These are phyloP conservation scores for Moesziomyces sp. DNA, from an alignment of 1,284 basidiomycete genomes.

Conservation along the genomic window DNA sequence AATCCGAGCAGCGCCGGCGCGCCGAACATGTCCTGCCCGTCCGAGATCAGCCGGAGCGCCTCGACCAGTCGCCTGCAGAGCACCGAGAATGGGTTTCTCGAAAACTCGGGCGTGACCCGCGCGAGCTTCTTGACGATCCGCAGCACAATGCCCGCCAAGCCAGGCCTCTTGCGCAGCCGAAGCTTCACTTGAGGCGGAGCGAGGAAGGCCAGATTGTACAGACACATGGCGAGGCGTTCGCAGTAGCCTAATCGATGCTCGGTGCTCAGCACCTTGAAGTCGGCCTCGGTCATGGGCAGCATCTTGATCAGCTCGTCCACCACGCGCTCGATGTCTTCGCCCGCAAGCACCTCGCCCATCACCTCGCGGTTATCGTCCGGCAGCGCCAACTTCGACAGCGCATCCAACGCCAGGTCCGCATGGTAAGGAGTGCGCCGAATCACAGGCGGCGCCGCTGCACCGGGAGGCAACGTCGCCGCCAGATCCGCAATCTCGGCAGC, in stretches of 20 bases:
- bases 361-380: constrained; percentile 83
- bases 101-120: constrained; percentile 72
- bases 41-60: constrained; percentile 84
- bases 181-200: constrained; percentile 79
- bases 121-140: constrained; percentile 69
- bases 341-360: constrained; percentile 75
- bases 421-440: constrained; percentile 71
- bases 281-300: constrained; percentile 80
- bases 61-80: constrained; percentile 82
- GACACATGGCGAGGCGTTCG: constrained; percentile 80
- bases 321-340: constrained; percentile 74
- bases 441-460: constrained; percentile 20
- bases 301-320: constrained; percentile 81
- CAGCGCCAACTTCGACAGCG: constrained; percentile 80
- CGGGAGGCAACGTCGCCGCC: constrained; percentile 24
- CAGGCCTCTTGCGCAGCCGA: constrained; percentile 73
- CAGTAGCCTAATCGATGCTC: constrained; percentile 79
- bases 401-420: constrained; percentile 82
- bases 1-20: constrained; percentile 69
- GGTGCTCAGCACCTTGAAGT: constrained; percentile 78
- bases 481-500: constrained; percentile 63
- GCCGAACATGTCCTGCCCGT: constrained; percentile 79
- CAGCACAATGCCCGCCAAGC: constrained; percentile 68
- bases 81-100: constrained; percentile 73
- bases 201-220: constrained; percentile 88